Conservation (phyloP, 805 yeast species). For the Ogataea naganishii region DNA sequence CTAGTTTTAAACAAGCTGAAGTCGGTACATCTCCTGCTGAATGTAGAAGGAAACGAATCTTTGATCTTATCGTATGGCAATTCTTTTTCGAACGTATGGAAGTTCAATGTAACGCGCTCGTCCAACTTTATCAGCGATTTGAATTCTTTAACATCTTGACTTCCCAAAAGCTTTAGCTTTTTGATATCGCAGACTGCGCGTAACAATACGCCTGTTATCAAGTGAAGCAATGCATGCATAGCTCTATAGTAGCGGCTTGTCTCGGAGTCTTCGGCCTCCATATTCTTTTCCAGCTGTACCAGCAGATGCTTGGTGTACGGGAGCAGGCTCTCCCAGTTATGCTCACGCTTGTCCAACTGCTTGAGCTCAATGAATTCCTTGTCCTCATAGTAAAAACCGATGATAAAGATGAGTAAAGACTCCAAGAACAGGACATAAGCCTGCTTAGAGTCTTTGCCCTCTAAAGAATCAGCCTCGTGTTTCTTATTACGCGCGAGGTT, state of each 20-base stretch:
- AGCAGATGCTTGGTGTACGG: constrained; percentile 4
- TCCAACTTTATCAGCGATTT: too few species aligned
- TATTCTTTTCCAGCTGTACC: neutral
- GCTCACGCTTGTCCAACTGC: constrained; percentile 1
- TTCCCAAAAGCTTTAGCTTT: too few species aligned
- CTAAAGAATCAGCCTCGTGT: constrained; percentile 4
- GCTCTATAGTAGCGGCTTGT: neutral
- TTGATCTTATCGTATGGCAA: neutral
- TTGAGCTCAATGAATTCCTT: neutral
- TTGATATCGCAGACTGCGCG: too few species aligned
- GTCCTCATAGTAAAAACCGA: constrained; percentile 16
- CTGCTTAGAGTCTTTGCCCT: constrained; percentile 4
- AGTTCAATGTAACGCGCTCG: too few species aligned
- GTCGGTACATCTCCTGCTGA: neutral
- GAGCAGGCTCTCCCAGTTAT: constrained; percentile 2
- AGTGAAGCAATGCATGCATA: constrained; percentile 1
- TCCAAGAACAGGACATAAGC: constrained; percentile 16
- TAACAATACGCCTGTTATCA: constrained; percentile 2
- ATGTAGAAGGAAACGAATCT: neutral
- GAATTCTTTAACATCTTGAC: too few species aligned
- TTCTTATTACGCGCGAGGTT: constrained; percentile 6
- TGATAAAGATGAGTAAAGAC: constrained; percentile 16
- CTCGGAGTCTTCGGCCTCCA: neutral
- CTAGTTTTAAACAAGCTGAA: too few species aligned
- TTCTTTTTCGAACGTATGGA: neutral